These are phyloP conservation scores for Ceratobasidium sp. DNA, from an alignment of 1,284 basidiomycete species.

Conservation along the genomic window DNA sequence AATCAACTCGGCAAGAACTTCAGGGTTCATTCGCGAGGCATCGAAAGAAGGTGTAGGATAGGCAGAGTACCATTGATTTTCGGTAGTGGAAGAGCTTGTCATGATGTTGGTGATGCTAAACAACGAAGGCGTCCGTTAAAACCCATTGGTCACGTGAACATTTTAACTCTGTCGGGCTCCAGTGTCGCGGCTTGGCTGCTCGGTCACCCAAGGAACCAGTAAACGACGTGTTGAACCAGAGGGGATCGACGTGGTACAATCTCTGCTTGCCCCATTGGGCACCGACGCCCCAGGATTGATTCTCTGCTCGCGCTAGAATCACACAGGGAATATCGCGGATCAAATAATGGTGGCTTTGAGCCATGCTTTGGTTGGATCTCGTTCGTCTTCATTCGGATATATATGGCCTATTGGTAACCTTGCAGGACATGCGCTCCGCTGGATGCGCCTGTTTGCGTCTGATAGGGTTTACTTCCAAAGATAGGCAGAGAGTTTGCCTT, in stretches of 20 bases:
- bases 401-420: no score
- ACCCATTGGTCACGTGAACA: neutral
- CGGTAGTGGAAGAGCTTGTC: neutral
- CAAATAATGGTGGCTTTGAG: neutral
- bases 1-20: constrained; percentile 46
- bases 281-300: neutral
- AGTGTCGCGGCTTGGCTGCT: no score
- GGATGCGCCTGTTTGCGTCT: no score
- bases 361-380: no score
- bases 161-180: no score
- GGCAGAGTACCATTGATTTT: constrained; percentile 45
- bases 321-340: neutral
- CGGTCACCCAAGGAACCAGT: neutral
- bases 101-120: neutral
- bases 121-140: no score
- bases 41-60: constrained; percentile 48
- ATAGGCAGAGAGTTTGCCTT: no score
- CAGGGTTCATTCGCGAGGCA: constrained; percentile 44
- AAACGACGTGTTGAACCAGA: neutral
- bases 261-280: neutral
- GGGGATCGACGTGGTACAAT: neutral
- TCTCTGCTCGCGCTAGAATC: neutral
- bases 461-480: no score
- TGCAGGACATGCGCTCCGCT: no score
- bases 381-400: no score